These are phyloP conservation scores for Claviceps paspali DNA, from an alignment of 2,329 filamentous ascomycete species.

Conservation along the genomic window DNA sequence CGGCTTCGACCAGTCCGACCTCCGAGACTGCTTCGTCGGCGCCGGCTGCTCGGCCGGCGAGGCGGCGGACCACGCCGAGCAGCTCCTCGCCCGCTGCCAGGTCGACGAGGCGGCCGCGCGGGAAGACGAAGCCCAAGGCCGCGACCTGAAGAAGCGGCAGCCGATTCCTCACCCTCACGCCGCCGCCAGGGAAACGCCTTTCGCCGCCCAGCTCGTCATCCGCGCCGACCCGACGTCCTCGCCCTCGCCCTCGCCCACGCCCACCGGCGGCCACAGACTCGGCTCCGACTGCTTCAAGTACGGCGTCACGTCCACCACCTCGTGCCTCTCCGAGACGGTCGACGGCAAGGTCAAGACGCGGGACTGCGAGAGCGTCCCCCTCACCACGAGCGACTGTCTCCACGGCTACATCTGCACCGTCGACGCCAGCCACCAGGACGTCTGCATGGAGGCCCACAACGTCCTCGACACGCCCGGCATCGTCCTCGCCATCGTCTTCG, in stretches of 20 bases:
- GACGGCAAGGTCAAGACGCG: constrained; percentile 19
- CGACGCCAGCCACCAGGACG: constrained; percentile 19
- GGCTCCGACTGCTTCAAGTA: constrained; percentile 20
- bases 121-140: too few relatives aligned
- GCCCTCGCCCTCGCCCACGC: not conserved
- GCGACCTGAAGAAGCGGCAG: constrained; percentile 16
- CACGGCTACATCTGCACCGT: constrained; percentile 28
- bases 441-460: constrained; percentile 27
- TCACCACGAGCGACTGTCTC: constrained; percentile 24
- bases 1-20: constrained; percentile 14
- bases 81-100: constrained; percentile 18
- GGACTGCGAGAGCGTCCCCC: constrained; percentile 24
- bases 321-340: constrained; percentile 25
- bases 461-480: constrained; percentile 27
- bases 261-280: constrained; percentile 2
- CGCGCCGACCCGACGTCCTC: not conserved
- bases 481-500: constrained; percentile 33
- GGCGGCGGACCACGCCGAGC: constrained; percentile 15
- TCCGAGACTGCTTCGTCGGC: constrained; percentile 23
- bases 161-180: too few relatives aligned
- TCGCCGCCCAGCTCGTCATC: too few relatives aligned
- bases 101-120: too few relatives aligned
- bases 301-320: constrained; percentile 17
- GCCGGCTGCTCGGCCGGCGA: constrained; percentile 20
- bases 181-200: too few relatives aligned